Evolutionary conservation across 1,139 yeast genomes (phyloP), one percentile per base, ranked within the genome.

Genomic region (Arxiozyma telluris): DNA sequence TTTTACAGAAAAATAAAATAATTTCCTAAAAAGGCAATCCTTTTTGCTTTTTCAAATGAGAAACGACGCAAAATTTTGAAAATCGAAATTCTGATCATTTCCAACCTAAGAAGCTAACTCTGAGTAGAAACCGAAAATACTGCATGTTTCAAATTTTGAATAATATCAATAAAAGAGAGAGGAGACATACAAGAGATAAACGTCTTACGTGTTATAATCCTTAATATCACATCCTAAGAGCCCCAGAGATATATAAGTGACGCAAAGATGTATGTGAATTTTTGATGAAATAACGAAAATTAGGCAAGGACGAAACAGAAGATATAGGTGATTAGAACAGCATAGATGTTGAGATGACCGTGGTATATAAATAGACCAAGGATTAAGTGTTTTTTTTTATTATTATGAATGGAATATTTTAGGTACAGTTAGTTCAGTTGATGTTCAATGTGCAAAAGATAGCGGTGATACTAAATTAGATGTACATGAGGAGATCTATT

Each of bases 251-350:
- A 57, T 52, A 57, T 50, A 57, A 57, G 53, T 55, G 54, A 57
- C 55, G 53, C 57, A 55, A 58, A 56, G 57, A 58, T 58, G 61
- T 58, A 58, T 58, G 61, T 48, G 34, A 25, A 41, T 17, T 11
- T 20, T 23, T 12, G 15, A n/a, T 27, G 23, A 23, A 21, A 43
- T 22, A 41, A 22, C 25, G 3, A 21, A 6, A 43, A 43, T 43
- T 22, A 21, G 45, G 27, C n/a, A 20, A 22, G 17, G n/a, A 18
- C 9, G 11, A 43, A 43, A 23, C 25, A 43, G 45, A 8, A 23
- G 21, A 9, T 43, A 43, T 8, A 43, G 9, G 22, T 43, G 17
- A 21, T 21, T 43, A 22, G 8, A 43, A 12, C n/a, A 21, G 27
- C 22, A 3, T 4, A 8, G n/a, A 21, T 20, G 27, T 21, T 43